Percentiles rank a stretch among this genome's conserved stretches.
These are phyloP conservation scores for Anthracocystis walkeri DNA, from an alignment of 1,284 basidiomycete genomes.

Conservation along the genomic window DNA sequence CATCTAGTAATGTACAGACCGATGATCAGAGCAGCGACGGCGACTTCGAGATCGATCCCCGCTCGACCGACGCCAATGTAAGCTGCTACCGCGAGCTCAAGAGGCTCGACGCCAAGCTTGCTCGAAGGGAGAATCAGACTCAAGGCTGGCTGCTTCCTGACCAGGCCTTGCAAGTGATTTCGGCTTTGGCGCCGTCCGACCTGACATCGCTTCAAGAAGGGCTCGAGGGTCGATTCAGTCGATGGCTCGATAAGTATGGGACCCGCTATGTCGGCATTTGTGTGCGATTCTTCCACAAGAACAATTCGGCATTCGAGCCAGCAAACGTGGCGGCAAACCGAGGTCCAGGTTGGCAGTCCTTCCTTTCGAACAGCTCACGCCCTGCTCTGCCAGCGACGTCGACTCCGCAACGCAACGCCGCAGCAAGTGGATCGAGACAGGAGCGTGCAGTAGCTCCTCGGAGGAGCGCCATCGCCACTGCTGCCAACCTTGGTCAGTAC, in stretches of 20 bases:
- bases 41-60: constrained; percentile 30
- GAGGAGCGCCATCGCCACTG: constrained; percentile 23
- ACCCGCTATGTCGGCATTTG: constrained; percentile 35
- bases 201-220: background rate
- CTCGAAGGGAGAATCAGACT: constrained; percentile 13
- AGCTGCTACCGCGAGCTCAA: constrained; percentile 36
- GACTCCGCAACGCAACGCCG: background rate
- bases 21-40: constrained; percentile 4
- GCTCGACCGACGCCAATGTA: constrained; percentile 15
- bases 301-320: background rate
- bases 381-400: background rate
- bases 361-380: background rate
- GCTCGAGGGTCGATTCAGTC: constrained; percentile 7
- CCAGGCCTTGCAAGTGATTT: constrained; percentile 32
- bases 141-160: constrained; percentile 28
- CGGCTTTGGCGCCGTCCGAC: constrained; percentile 19
- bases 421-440: background rate
- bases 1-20: background rate
- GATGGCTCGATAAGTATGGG: constrained; percentile 24
- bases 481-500: constrained; percentile 27
- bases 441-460: constrained; percentile 12
- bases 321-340: constrained; percentile 1
- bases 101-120: constrained; percentile 26
- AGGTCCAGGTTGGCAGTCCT: constrained; percentile 4
- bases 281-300: constrained; percentile 6